Evolutionary conservation across 805 yeast genomes (phyloP).

Genomic region (Barnettozyma populi): DNA sequence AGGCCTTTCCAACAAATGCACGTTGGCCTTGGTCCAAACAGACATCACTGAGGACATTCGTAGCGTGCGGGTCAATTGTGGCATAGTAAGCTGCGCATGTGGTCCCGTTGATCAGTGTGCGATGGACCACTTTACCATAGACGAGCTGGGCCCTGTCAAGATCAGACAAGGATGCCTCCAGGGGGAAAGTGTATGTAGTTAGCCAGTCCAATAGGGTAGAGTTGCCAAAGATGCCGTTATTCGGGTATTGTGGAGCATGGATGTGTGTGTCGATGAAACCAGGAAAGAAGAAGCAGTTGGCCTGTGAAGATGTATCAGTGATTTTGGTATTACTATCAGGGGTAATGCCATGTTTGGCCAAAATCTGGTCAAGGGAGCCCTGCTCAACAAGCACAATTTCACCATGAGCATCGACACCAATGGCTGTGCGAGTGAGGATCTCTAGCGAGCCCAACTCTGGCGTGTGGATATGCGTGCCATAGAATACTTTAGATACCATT

Average conservation of each 20-base stretch:
- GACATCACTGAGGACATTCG: constrained; percentile 70
- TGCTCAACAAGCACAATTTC: constrained; percentile 26
- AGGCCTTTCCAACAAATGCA: constrained; percentile 87
- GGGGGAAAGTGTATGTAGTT: constrained; percentile 78
- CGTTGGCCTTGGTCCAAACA: constrained; percentile 70
- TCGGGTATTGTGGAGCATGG: constrained; percentile 83
- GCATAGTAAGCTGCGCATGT: constrained; percentile 92
- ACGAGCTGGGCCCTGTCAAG: constrained; percentile 50
- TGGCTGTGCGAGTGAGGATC: constrained; percentile 45
- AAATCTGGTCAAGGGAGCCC: constrained; percentile 5
- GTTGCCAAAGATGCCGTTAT: constrained; percentile 77
- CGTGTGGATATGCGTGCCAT: constrained; percentile 72
- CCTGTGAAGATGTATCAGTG: constrained; percentile 29
- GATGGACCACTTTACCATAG: constrained; percentile 60
- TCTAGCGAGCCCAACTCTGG: constrained; percentile 55
- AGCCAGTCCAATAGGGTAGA: constrained; percentile 89
- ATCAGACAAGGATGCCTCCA: constrained; percentile 65
- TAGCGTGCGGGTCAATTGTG: constrained; percentile 73
- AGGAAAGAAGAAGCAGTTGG: constrained; percentile 63
- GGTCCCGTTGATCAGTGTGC: constrained; percentile 76
- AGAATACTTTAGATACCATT: constrained; percentile 36
- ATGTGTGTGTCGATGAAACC: constrained; percentile 82
- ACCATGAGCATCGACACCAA: constrained; percentile 57
- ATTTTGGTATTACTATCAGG: constrained; percentile 15
- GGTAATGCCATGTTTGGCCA: constrained; percentile 8